Conservation (phyloP, 176 grass and related monocot genomes). For the Aegilops longissima region DNA sequence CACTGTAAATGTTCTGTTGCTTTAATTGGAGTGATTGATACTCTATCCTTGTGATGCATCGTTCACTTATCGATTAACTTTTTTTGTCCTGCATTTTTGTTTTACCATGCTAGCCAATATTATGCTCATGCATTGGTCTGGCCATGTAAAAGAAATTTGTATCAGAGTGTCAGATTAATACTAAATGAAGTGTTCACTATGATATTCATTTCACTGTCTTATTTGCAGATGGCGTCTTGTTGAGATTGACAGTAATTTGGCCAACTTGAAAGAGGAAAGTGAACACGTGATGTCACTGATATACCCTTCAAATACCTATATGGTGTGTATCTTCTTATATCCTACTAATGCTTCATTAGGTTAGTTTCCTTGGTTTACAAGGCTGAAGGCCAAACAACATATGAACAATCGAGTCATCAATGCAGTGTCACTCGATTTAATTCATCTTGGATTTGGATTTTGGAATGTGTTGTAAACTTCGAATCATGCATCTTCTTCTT, state of each 20-base stretch:
- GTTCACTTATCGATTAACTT: background rate
- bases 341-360: background rate
- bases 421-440: background rate
- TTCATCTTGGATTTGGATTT: constrained; percentile 14
- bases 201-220: background rate
- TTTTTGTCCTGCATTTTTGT: background rate
- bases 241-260: constrained; percentile 80
- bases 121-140: background rate
- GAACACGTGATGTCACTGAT: constrained; percentile 84
- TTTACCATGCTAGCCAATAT: background rate
- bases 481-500: background rate
- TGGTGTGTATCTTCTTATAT: constrained; percentile 54
- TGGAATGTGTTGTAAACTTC: background rate
- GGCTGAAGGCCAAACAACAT: background rate
- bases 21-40: background rate
- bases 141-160: background rate
- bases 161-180: background rate
- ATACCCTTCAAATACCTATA: constrained; percentile 91
- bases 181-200: background rate
- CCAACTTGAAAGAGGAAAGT: constrained; percentile 67
- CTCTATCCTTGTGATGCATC: background rate
- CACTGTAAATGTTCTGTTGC: background rate
- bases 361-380: background rate
- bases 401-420: background rate
- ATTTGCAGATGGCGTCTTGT: constrained; percentile 78